Evolutionary conservation across 305 asterid genomes (phyloP).

Genomic region (Rubia peregrina): DNA sequence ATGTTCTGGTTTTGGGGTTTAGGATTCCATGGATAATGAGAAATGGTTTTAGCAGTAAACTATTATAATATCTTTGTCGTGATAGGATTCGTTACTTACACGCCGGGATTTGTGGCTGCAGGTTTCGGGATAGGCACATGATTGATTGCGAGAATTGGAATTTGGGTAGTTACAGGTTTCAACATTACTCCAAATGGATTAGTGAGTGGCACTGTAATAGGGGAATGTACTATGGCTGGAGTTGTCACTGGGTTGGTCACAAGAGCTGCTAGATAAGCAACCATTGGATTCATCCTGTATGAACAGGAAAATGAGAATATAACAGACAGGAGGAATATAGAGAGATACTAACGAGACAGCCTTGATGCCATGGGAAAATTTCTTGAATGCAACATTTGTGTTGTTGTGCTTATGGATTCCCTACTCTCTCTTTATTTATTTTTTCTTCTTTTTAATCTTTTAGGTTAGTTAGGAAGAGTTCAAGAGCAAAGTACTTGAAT

Average conservation of each 20-base stretch:
- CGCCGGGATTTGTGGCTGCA: constrained; percentile 16
- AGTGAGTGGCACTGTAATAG: constrained; percentile 41
- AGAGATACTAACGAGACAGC: constrained; percentile 17
- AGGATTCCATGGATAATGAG: no score
- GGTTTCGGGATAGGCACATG: constrained; percentile 23
- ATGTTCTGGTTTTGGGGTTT: no score
- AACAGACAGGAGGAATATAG: constrained; percentile 29
- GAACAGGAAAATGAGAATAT: constrained; percentile 16
- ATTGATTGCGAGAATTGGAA: constrained; percentile 24
- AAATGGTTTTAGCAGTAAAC: no score
- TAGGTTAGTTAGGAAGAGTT: no score
- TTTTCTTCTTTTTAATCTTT: no score
- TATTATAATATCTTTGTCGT: no score
- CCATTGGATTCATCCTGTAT: constrained; percentile 30
- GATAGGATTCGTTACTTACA: no score
- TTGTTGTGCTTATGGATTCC: background rate
- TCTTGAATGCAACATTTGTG: background rate
- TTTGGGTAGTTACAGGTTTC: constrained; percentile 21
- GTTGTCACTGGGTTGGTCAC: constrained; percentile 55
- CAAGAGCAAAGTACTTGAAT: no score
- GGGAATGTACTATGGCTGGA: constrained; percentile 31
- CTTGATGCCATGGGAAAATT: constrained; percentile 31
- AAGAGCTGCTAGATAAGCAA: constrained; percentile 36
- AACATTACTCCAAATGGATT: constrained; percentile 29
- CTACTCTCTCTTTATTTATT: no score